These are phyloP conservation scores for Hyparrhenia diplandra DNA, from an alignment of 176 grass and related monocot genomes.

Conservation along the genomic window DNA sequence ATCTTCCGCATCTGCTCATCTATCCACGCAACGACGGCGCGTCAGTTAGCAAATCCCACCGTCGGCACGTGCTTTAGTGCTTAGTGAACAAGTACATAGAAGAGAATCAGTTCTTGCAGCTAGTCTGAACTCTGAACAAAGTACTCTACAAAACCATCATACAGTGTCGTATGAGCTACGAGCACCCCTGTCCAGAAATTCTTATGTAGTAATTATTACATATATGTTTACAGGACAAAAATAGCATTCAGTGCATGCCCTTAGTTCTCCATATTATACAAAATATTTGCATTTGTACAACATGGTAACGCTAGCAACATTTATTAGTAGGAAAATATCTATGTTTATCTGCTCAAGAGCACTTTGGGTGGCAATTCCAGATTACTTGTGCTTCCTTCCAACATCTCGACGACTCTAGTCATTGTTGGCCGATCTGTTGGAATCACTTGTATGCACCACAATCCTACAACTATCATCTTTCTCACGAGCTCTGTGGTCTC, in stretches of 20 bases:
- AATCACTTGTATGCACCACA: slow-evolving; percentile 54
- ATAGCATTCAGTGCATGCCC: background rate
- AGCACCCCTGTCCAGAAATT: background rate
- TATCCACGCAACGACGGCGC: no score
- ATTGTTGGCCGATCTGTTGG: slow-evolving; percentile 33
- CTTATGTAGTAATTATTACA: background rate
- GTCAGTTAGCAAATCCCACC: no score
- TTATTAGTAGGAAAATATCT: background rate
- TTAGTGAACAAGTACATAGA: no score
- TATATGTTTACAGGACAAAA: background rate
- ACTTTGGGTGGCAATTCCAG: slow-evolving; percentile 30
- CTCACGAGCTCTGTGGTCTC: slow-evolving; percentile 24
- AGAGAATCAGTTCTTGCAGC: no score
- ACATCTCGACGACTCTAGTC: slow-evolving; percentile 51
- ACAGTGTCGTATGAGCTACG: background rate
- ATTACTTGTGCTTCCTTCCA: slow-evolving; percentile 15
- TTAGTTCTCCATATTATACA: background rate
- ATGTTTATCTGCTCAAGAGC: background rate
- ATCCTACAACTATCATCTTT: slow-evolving; percentile 42
- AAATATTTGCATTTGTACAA: background rate
- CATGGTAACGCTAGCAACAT: background rate
- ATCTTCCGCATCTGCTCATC: no score
- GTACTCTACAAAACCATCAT: no score
- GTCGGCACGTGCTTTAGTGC: no score
- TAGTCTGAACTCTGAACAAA: no score